A percentile compares a stretch with the other conserved stretches of the same genome.
Conservation (phyloP, 192 early-diverging fungal species). For the Funneliformis mosseae region DNA sequence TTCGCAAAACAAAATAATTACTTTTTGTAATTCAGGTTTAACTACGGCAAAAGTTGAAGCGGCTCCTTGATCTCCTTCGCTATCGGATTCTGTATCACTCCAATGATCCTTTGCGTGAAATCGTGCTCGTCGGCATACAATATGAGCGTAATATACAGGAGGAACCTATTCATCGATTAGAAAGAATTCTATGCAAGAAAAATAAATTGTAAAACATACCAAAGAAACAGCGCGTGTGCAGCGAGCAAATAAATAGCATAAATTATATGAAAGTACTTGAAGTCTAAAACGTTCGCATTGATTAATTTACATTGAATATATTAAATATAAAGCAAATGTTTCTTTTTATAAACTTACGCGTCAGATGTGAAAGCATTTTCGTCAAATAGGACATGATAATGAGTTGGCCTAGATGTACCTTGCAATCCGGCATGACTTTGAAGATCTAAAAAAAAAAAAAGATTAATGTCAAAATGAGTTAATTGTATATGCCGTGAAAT, state of each 20-base stretch:
- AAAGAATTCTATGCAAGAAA: neutral
- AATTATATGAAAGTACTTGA: slow-evolving; percentile 85
- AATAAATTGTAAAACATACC: neutral
- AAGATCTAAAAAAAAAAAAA: slow-evolving; percentile 47
- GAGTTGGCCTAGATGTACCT: slow-evolving; percentile 80
- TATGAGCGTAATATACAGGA: slow-evolving; percentile 92
- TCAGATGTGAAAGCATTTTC: slow-evolving; percentile 82
- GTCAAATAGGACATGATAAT: slow-evolving; percentile 90
- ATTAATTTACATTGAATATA: neutral
- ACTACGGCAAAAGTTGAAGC: slow-evolving; percentile 34
- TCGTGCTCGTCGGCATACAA: slow-evolving; percentile 86
- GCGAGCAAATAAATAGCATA: slow-evolving; percentile 90
- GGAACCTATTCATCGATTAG: slow-evolving; percentile 47
- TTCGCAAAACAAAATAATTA: neutral
- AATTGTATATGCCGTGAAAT: neutral
- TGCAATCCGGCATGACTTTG: slow-evolving; percentile 79
- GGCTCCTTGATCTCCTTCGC: slow-evolving; percentile 13
- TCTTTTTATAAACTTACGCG: slow-evolving; percentile 14
- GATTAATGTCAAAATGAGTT: neutral
- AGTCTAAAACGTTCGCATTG: slow-evolving; percentile 41
- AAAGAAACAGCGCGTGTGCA: slow-evolving; percentile 87
- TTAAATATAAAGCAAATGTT: neutral
- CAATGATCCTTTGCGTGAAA: slow-evolving; percentile 73
- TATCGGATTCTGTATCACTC: slow-evolving; percentile 40
- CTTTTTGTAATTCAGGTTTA: slow-evolving; percentile 43